Base-by-base conservation (phyloP, 2,329 filamentous ascomycete genomes). In the Penicillium sp. region DNA sequence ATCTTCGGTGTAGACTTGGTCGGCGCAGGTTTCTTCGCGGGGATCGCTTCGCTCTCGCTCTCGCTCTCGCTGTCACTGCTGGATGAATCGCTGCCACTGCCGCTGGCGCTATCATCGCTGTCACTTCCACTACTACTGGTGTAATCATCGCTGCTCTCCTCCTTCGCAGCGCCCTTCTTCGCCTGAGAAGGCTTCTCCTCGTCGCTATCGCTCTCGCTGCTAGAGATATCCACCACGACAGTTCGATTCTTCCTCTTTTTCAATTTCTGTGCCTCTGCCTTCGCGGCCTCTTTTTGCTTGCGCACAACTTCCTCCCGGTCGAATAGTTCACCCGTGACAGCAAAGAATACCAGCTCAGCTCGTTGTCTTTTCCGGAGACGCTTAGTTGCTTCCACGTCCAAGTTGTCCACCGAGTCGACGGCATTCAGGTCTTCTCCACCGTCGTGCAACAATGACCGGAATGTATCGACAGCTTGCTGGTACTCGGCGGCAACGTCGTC, bases 391-490 rank as follows among this genome's bases (percentile, higher is more conserved):
- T 73, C 71, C n/a, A 58, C 60, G 16, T 68, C 70, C 45, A 75
- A 57, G 5, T 67, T 61, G 4, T 71, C 69, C 2, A 62, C 56
- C 14, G 60, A 42, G 11, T 70, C 67, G 28, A 63, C 57, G 2
- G 30, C 53, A 30, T 73, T 65, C 10, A 74, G 53, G 43, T 73
- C 68, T n/a, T 71, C 65, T 22, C 66, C 67, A 10, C 65, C 68
- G 6, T 67, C 64, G 16, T 67, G 60, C 58, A 79, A 52, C 22
- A 59, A 58, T 25, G 65, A 68, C 59, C 72, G 70, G 66, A 86
- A 83, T 6, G 78, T 77, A 42, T 79, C 76, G 42, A 89, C 79
- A n/a, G 86, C 80, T 48, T 82, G 78, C 60, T 86, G 82, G 69
- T 78, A 78, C n/a, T 62, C 66, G 37, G 56, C 58, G 19, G 71